phyloP scores from a whole-genome alignment of 495 filamentous ascomycete genomes.

The Talaromyces borbonicus region DNA sequence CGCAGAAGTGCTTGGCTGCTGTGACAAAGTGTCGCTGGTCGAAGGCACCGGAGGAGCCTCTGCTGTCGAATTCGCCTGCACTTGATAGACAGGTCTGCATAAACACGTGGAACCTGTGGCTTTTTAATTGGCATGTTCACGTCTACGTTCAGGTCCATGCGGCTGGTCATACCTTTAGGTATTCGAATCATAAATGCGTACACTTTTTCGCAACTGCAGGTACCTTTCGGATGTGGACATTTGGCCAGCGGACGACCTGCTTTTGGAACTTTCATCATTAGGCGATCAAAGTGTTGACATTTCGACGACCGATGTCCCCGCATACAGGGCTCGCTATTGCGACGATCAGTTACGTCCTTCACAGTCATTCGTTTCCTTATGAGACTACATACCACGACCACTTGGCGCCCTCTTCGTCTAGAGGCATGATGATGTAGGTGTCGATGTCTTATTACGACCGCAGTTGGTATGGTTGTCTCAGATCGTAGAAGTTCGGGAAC shows the following conservation, averaged over 20 bases:
- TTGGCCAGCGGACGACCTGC: constrained; percentile 68
- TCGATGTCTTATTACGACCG: too few species aligned
- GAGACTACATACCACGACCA: constrained; percentile 40
- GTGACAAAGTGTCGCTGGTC: constrained; percentile 10
- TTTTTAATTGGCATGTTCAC: background rate
- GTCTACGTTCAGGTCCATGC: background rate
- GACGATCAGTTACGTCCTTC: constrained; percentile 7
- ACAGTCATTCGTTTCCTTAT: background rate
- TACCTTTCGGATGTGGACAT: constrained; percentile 62
- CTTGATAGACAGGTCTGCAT: constrained; percentile 33
- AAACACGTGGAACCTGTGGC: constrained; percentile 26
- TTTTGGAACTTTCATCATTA: constrained; percentile 72
- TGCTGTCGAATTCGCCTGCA: constrained; percentile 14
- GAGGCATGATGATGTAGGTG: constrained; percentile 40
- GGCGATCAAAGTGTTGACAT: constrained; percentile 64
- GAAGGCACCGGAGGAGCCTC: constrained; percentile 4
- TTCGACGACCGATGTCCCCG: constrained; percentile 79
- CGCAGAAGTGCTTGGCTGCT: constrained; percentile 6
- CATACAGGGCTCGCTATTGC: constrained; percentile 65
- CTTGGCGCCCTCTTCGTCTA: constrained; percentile 37
- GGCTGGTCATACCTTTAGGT: constrained; percentile 28
- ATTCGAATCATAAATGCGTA: constrained; percentile 44
- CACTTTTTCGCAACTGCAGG: constrained; percentile 45
- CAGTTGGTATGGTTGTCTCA: background rate
- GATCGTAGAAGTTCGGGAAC: background rate